Evolutionary conservation across 2,329 filamentous ascomycete genomes (phyloP).

Genomic region (Fusarium buxicola): DNA sequence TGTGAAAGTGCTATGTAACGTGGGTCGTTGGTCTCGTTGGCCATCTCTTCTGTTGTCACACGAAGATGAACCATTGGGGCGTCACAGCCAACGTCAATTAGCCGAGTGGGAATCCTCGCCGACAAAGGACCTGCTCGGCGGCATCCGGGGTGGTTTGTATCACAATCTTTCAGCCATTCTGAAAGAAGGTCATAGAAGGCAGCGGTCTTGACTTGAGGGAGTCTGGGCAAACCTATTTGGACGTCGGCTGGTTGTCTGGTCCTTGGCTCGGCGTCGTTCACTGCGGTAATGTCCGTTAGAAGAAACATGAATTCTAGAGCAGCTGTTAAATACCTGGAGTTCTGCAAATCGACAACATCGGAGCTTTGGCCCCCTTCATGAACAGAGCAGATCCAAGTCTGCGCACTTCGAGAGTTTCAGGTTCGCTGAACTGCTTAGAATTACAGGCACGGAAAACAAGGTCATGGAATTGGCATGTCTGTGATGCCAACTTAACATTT

Average conservation of each 20-base stretch:
- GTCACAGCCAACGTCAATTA: conserved; percentile 5
- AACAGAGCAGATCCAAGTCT: neutral
- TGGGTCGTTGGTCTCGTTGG: rapidly evolving
- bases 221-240: conserved; percentile 16
- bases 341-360: conserved; percentile 5
- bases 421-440: neutral
- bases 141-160: conserved; percentile 11
- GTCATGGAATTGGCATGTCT: conserved; percentile 11
- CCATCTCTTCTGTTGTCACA: neutral
- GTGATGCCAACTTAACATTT: neutral
- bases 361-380: neutral
- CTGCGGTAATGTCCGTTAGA: neutral
- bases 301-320: too few species aligned
- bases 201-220: neutral
- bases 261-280: neutral
- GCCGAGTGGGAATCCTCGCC: conserved; percentile 9
- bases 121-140: neutral
- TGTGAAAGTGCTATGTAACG: conserved; percentile 28
- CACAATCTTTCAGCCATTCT: conserved; percentile 26
- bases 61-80: conserved; percentile 2
- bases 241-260: neutral
- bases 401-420: neutral
- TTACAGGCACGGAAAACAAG: neutral
- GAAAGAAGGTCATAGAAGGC: conserved; percentile 11
- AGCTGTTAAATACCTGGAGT: neutral